Base-by-base conservation (phyloP, 2,329 filamentous ascomycete genomes). In the Lasiodiplodia theobromae region DNA sequence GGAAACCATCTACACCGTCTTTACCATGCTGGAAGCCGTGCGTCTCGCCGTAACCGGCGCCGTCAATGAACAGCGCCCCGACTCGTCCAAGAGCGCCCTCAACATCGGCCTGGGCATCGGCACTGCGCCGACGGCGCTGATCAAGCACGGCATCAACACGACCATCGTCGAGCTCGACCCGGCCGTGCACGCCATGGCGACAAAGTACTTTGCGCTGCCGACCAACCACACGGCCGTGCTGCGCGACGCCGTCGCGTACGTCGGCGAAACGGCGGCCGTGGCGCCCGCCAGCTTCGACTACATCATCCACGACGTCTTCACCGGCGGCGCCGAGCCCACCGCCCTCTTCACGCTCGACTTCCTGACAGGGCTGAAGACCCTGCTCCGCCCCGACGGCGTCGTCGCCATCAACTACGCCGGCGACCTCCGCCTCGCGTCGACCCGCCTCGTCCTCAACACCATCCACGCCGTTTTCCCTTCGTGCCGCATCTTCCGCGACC, bases 271-370 rank as follows among this genome's bases (percentile, higher is more conserved):
- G 78, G 86, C 88, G 21, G 79, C 83, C 56, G 65, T 74, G 3
- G 71, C 72, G 11, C 77, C 78, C 12, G 69, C 63, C 31, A 84
- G 84, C 34, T 99, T 91, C 78, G 91, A 97, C 81, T 98, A 97
- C 82, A 96, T 99, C 75, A 86, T 99, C 66, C 96, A 99, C 78
- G 96, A 99, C 73, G 96, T 99, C 28, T 99, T 99, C 78, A 99
- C 96, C 0, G 96, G 96, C 28, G 96, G 96, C 65, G 94, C 94
- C 0, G 96, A 98, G 78, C 96, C 96, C 0, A 88, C 94, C 2
- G 85, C 90, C 8, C 87, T 99, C 8, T 99, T 99, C 80, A 98
- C 94, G 0, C 79, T 89, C 5, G 91, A 96, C 73, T 98, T 99
- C 75, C 81, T 99, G 53, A 80, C 86, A 65, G 88, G 91, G 5